These are phyloP conservation scores for Ustilago sp. DNA, from an alignment of 1,284 basidiomycete species.

Conservation along the genomic window DNA sequence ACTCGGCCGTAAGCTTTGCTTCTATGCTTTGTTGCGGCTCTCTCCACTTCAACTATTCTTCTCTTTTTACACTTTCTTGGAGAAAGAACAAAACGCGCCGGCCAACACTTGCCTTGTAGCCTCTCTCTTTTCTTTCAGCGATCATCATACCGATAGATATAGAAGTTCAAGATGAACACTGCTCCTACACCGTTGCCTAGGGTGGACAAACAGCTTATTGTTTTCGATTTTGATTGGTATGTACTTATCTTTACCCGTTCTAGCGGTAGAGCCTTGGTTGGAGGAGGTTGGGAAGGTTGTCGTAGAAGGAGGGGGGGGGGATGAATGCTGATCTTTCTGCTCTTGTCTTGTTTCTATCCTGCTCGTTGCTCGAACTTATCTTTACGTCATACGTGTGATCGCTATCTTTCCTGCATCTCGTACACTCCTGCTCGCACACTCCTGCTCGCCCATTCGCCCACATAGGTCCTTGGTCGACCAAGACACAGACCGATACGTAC, in stretches of 20 bases:
- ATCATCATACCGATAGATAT: not conserved
- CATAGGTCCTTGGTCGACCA: constrained; percentile 78
- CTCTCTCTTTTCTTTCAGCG: not conserved
- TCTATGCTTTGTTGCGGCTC: too few relatives aligned
- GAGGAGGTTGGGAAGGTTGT: too few relatives aligned
- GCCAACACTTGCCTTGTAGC: not conserved
- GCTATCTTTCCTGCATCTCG: too few relatives aligned
- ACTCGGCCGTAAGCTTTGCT: too few relatives aligned
- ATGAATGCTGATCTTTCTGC: not conserved
- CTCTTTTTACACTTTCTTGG: not conserved
- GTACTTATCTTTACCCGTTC: constrained; percentile 42
- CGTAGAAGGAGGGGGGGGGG: too few relatives aligned
- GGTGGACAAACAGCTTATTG: constrained; percentile 77
- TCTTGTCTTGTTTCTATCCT: not conserved
- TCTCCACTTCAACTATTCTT: not conserved
- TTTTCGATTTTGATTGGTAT: constrained; percentile 98
- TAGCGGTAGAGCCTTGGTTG: too few relatives aligned
- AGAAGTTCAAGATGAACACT: constrained; percentile 28
- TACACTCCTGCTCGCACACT: too few relatives aligned
- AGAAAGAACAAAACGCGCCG: not conserved
- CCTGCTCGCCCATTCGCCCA: not conserved
- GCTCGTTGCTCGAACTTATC: not conserved
- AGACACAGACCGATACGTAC: constrained; percentile 95
- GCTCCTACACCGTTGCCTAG: constrained; percentile 49
- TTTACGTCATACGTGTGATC: too few relatives aligned